phyloP scores from a whole-genome alignment of 2,329 filamentous ascomycete species.

The Chrysoporthe austroafricana region DNA sequence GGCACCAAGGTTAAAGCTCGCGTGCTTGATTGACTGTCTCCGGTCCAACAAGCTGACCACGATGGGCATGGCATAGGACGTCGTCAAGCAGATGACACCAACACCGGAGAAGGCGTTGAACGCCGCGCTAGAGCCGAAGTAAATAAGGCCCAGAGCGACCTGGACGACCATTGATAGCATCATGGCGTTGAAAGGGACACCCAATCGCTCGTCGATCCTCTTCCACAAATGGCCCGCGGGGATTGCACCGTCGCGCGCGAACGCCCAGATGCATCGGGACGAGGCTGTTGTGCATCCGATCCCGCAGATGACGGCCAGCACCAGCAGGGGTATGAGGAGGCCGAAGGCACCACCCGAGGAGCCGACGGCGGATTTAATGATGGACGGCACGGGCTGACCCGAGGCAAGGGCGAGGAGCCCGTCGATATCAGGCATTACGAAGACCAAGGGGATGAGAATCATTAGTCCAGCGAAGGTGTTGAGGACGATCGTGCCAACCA shows the following conservation, averaged over 20 bases:
- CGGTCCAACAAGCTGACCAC: slow-evolving; percentile 64
- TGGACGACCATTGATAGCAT: slow-evolving; percentile 71
- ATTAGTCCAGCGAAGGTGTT: slow-evolving; percentile 69
- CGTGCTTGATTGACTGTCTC: slow-evolving; percentile 61
- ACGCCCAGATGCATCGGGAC: slow-evolving; percentile 70
- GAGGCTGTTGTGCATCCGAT: slow-evolving; percentile 71
- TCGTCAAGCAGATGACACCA: slow-evolving; percentile 70
- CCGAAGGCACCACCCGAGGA: slow-evolving; percentile 64
- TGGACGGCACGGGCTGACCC: slow-evolving; percentile 66
- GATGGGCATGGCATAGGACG: slow-evolving; percentile 70
- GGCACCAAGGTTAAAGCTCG: slow-evolving; percentile 63
- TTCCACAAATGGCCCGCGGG: slow-evolving; percentile 66
- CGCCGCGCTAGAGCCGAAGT: slow-evolving; percentile 70
- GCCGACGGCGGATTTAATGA: slow-evolving; percentile 66
- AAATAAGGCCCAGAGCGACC: slow-evolving; percentile 66
- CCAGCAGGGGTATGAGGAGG: slow-evolving; percentile 66
- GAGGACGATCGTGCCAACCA: slow-evolving; percentile 69
- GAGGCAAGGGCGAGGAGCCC: slow-evolving; percentile 56
- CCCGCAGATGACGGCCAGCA: slow-evolving; percentile 69
- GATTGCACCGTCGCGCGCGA: slow-evolving; percentile 71
- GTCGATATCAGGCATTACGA: slow-evolving; percentile 67
- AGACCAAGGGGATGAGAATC: slow-evolving; percentile 70
- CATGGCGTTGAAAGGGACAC: slow-evolving; percentile 72
- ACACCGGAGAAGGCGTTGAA: slow-evolving; percentile 75
- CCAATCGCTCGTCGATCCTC: slow-evolving; percentile 62